phyloP scores from a whole-genome alignment of 805 yeast genomes.

The Yarrowia alimentaria region DNA sequence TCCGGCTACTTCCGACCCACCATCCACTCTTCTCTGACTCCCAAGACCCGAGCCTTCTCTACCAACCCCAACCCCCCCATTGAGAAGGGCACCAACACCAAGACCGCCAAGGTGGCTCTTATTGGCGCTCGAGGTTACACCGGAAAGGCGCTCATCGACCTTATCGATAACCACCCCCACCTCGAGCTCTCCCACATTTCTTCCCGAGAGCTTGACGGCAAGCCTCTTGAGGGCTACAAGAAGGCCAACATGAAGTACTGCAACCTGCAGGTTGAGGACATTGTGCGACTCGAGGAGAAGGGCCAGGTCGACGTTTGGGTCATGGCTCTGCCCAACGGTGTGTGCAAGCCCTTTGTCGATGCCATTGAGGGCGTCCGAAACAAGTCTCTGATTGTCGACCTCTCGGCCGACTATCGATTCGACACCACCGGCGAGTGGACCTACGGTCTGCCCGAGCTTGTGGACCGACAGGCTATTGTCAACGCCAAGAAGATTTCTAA shows the following conservation, averaged over 20 bases:
- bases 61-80: constrained; percentile 72
- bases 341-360: constrained; percentile 60
- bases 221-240: constrained; percentile 80
- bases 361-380: constrained; percentile 39
- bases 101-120: constrained; percentile 74
- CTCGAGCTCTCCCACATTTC: constrained; percentile 90
- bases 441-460: constrained; percentile 92
- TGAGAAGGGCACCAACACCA: constrained; percentile 58
- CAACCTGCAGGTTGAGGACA: constrained; percentile 84
- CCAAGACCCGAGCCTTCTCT: constrained; percentile 29
- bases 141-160: constrained; percentile 85
- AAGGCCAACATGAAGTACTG: constrained; percentile 78
- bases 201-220: constrained; percentile 90
- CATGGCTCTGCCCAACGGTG: constrained; percentile 98
- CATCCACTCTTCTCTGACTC: constrained; percentile 19
- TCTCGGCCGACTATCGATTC: constrained; percentile 95
- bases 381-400: constrained; percentile 78
- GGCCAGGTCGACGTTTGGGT: constrained; percentile 94
- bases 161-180: constrained; percentile 84
- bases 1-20: constrained; percentile 32
- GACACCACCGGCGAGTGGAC: constrained; percentile 86
- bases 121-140: constrained; percentile 99
- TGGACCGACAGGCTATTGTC: constrained; percentile 61
- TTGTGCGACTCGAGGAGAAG: constrained; percentile 69
- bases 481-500: constrained; percentile 80